Evolutionary conservation across 441 rosid species (phyloP), one percentile per base, ranked within the genome.

Genomic region (Pelargonium myrrhifolium): DNA sequence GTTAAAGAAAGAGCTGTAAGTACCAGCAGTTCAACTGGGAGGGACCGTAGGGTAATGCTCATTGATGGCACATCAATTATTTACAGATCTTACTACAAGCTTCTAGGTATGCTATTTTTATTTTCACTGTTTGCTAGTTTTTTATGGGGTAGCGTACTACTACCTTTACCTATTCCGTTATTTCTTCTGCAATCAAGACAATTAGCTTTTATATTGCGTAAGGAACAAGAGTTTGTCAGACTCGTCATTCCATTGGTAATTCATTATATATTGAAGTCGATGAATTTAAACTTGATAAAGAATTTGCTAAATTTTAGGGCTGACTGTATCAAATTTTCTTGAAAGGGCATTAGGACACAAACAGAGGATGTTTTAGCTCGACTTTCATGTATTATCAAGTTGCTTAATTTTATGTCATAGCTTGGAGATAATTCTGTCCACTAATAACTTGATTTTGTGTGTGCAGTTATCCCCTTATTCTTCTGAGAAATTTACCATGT

Each of bases 21-120:
- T 72, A 73, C 66, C 58, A 78, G 67, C 74, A 40, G 78, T 65
- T 81, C 85, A 1, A 71, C 86, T 77, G 88, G 87, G 20, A 82
- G 95, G 81, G 11, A 39, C 42, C 42, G 42, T 37, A 59, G 62
- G 62, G 86, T 92, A 70, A 90, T 95, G 99, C 97, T 95, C 65
- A 82, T 95, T 74, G 99, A 95, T 80, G 98, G 98, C 61, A 90
- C 97, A 37, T 84, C 99, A 31, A 73, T 95, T 79, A 90, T 95
- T 20, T 95, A 92, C 77, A 82, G 99, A 84, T 91, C 97, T 66
- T 92, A 95, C 84, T 92, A 80, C 86, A 95, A 95, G 89, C 94
- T 92, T 74, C 75, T 92, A 78, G 98, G 99, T 95, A 83, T 69
- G 70, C 37, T 42, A 9, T 62, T 12, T 15, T n/a, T n/a, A n/a